A percentile compares a stretch with the other conserved stretches of the same genome.
Evolutionary conservation across 1,284 basidiomycete species (phyloP).

Genomic region (Schizophyllum amplum): DNA sequence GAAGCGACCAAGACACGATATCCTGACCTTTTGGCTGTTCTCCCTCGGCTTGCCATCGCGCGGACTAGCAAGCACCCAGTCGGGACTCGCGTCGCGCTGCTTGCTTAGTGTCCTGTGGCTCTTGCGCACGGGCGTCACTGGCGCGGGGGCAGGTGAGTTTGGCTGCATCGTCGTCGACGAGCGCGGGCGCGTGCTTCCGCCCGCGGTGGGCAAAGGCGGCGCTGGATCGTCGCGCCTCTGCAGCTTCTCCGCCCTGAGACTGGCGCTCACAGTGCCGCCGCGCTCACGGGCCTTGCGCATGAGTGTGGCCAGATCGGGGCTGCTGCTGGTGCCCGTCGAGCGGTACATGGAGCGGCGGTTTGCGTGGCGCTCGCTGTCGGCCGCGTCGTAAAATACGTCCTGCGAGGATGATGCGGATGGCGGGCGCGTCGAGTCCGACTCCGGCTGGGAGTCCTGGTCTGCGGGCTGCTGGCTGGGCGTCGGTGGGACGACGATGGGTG

Average conservation of each 20-base stretch:
- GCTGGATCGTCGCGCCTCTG: slow-evolving; percentile 26
- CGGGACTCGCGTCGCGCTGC: slow-evolving; percentile 22
- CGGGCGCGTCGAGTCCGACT: slow-evolving; percentile 20
- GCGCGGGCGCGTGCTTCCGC: slow-evolving; percentile 18
- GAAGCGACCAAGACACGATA: too few species aligned
- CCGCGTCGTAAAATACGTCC: slow-evolving; percentile 57
- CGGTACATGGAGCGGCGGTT: slow-evolving; percentile 81
- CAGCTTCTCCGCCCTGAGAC: slow-evolving; percentile 33
- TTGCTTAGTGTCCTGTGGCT: slow-evolving; percentile 15
- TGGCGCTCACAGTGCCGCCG: slow-evolving; percentile 32
- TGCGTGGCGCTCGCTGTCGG: slow-evolving; percentile 53
- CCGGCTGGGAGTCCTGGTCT: slow-evolving; percentile 10
- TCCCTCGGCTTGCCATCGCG: slow-evolving; percentile 28
- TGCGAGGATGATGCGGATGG: slow-evolving; percentile 33
- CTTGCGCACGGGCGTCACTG: slow-evolving; percentile 13
- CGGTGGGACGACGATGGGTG: slow-evolving; percentile 49
- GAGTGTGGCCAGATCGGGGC: slow-evolving; percentile 81
- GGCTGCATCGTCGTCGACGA: slow-evolving; percentile 22
- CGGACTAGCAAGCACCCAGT: slow-evolving; percentile 47
- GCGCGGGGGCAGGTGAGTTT: slow-evolving; percentile 16
- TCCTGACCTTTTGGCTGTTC: too few species aligned
- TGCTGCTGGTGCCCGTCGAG: slow-evolving; percentile 80
- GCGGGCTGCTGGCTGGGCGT: slow-evolving; percentile 28
- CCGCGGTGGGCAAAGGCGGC: slow-evolving; percentile 38
- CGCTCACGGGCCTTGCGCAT: slow-evolving; percentile 72